A percentile compares a stretch with the other conserved stretches of the same genome.
phyloP scores from a whole-genome alignment of 192 early-diverging fungal genomes.

The Chytriomyces confervae region DNA sequence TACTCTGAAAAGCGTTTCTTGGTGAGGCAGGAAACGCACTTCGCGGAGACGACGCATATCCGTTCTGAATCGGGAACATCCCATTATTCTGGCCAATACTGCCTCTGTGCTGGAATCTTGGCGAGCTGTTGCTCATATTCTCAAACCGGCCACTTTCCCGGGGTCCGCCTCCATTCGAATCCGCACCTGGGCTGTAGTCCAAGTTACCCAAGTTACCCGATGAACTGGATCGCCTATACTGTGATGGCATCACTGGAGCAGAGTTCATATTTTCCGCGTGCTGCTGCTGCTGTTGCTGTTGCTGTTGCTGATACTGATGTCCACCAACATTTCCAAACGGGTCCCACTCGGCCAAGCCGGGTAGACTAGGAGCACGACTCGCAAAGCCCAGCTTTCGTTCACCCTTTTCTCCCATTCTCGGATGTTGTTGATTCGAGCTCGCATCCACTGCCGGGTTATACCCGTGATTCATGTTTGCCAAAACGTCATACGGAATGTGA shows the following conservation, averaged over 20 bases:
- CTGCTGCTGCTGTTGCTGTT: neutral
- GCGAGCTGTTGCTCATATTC: neutral
- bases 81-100: neutral
- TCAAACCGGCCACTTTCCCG: neutral
- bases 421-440: conserved; percentile 32
- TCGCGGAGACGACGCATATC: conserved; percentile 14
- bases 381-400: conserved; percentile 42
- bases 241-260: too few species aligned
- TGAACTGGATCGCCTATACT: neutral
- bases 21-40: conserved; percentile 1
- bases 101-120: neutral
- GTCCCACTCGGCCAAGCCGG: conserved; percentile 42
- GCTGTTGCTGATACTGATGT: neutral
- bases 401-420: conserved; percentile 48
- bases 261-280: neutral
- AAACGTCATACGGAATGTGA: neutral
- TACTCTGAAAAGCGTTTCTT: neutral
- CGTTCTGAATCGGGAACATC: neutral
- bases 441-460: neutral
- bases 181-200: neutral
- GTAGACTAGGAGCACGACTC: conserved; percentile 42
- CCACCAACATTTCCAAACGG: conserved; percentile 37
- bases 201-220: neutral
- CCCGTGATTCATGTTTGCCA: conserved; percentile 12
- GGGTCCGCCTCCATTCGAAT: neutral